Base-by-base conservation (phyloP, 1,139 yeast species). In the Sugiyamaella xylanicola region DNA sequence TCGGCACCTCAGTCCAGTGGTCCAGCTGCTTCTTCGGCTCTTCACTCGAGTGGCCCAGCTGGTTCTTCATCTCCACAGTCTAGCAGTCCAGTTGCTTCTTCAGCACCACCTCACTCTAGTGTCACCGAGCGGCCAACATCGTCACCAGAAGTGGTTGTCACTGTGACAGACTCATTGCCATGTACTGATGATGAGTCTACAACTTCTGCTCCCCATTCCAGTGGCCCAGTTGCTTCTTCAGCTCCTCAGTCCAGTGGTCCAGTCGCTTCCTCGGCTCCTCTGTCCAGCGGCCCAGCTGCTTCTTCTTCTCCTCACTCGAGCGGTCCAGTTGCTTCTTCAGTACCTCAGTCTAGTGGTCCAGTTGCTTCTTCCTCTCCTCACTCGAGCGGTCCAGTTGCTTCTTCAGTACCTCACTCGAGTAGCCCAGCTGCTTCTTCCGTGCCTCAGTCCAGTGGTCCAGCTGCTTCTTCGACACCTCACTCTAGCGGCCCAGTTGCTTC, bases 11-110 rank as follows among this genome's bases (percentile, higher is more conserved):
- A n/a, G 11, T 27, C 37, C 15, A 16, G 48, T 36, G n/a, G n/a
- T n/a, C n/a, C n/a, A n/a, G 37, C 53, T 48, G 46, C 54, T 36
- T 44, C 40, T 39, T 37, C 59, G 25, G 48, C 47, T 16, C 35
- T 54, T 41, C 39, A 53, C 15, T 11, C 48, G 20, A 42, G 52
- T 27, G 53, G 21, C 21, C 36, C 57, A 32, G 50, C 51, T 21
- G 47, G 41, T 45, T 48, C 54, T 25, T 25, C 40, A 4, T 13
- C 47, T n/a, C 39, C 55, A 27, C 44, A 49, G 4, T 41, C 55
- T n/a, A 15, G 19, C 41, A 7, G 9, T 36, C 19, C 41, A 7
- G 5, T 17, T 13, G 16, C 41, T 36, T 7, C 5, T 9, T 5
- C 8, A 5, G 29, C 9, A 5, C 8, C 8, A 25, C 29, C 5